Evolutionary conservation across 495 filamentous ascomycete species (phyloP), one percentile per base, ranked within the genome.

Genomic region (Usnea hakonensis): DNA sequence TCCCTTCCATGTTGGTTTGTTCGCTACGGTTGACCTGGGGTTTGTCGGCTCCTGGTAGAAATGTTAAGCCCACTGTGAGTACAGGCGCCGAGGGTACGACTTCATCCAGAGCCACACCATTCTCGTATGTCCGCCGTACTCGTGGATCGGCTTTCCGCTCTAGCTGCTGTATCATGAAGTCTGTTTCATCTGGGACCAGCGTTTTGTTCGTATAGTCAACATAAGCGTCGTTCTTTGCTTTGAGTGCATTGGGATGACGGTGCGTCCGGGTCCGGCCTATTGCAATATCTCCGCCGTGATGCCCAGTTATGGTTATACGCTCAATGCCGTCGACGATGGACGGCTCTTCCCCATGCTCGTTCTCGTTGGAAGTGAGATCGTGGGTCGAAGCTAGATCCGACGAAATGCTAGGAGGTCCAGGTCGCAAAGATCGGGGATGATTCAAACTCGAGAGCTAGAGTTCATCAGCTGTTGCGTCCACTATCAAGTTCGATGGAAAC

Each of bases 11-110:
- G 11, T 66, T 57, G 37, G 59, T 68, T 60, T 73, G 66, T 55
- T 76, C 73, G 26, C 69, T 55, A 11, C 63, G 61, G 26, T 65
- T 72, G 36, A 75, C 72, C 37, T 70, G 59, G 10, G 73, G 68
- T 43, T 59, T 69, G 57, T 76, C 72, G 26, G 70, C 69, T 8
- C 74, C 73, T 9, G 70, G 59, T 23, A 76, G 57, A 41, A 72
- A 74, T 14, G 63, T 65, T 50, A 75, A 43, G 14, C 67, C 71
- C 37, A 75, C 69, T 36, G 53, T 58, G 38, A 69, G 65, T 17
- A 41, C 14, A 8, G 38, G 38, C 14, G 38, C 38, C 38, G 38
- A 41, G 2, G 1, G 14, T 41, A 19, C 5, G 38, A 41, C 16
- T 19, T 41, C 1, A 17, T 41, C 38, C 38, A 41, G 38, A 17